Percentiles rank a stretch among this genome's conserved stretches.
phyloP scores from a whole-genome alignment of 768 basidiomycete genomes.

The Kwoniella bestiolae region DNA sequence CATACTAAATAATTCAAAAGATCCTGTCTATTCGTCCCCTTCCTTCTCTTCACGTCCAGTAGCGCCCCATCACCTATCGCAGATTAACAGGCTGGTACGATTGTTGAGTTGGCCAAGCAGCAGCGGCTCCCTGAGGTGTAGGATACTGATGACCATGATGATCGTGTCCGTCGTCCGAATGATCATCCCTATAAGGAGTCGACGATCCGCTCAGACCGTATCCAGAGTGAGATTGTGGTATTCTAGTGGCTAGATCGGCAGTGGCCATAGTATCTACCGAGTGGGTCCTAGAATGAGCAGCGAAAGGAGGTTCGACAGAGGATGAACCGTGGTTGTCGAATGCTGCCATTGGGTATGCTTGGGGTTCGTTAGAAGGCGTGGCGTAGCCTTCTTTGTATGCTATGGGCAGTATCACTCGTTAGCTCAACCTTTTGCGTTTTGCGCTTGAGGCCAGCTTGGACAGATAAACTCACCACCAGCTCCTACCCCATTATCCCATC shows the following conservation, averaged over 20 bases:
- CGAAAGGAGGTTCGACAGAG: slow-evolving; percentile 6
- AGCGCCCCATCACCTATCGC: not conserved
- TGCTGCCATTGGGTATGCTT: slow-evolving; percentile 33
- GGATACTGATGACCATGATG: slow-evolving; percentile 14
- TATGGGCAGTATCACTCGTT: not conserved
- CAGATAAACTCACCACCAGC: slow-evolving; percentile 7
- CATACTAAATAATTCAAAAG: too few species aligned
- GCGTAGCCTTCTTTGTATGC: slow-evolving; percentile 33
- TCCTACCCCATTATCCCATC: slow-evolving; percentile 13
- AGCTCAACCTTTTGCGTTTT: too few species aligned
- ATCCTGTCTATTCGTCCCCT: too few species aligned
- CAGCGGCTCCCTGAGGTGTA: slow-evolving; percentile 15
- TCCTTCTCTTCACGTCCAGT: too few species aligned
- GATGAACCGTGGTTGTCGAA: slow-evolving; percentile 15
- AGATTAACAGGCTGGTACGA: slow-evolving; percentile 25
- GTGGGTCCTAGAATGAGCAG: slow-evolving; percentile 16
- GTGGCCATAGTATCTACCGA: slow-evolving; percentile 33
- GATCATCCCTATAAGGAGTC: slow-evolving; percentile 27
- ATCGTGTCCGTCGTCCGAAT: slow-evolving; percentile 22
- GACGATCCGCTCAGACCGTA: slow-evolving; percentile 13
- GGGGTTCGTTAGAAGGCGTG: not conserved
- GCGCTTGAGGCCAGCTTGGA: not conserved
- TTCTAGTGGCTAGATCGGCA: slow-evolving; percentile 25
- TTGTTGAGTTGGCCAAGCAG: slow-evolving; percentile 19
- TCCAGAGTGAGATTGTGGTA: slow-evolving; percentile 14